Conservation (phyloP, 2,329 filamentous ascomycete species). For the Exserohilum turcica region DNA sequence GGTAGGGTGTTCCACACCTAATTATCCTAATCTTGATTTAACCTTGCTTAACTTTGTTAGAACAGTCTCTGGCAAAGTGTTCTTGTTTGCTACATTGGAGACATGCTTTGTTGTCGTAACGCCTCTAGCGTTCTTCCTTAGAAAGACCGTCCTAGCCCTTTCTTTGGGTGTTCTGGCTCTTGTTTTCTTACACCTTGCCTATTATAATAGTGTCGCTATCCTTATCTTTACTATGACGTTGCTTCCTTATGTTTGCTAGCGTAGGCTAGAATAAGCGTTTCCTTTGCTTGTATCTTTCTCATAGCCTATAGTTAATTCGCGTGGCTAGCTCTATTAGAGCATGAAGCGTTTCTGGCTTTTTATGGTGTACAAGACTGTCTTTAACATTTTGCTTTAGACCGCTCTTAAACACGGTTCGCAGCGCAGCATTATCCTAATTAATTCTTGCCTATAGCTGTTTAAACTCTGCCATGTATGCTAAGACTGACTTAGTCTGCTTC, state of each 20-base stretch:
- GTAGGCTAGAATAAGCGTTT: background rate
- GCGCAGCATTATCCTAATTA: background rate
- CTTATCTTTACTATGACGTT: background rate
- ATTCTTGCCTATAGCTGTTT: background rate
- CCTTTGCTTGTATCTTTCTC: background rate
- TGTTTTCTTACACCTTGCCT: background rate
- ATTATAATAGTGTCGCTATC: background rate
- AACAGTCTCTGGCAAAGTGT: background rate
- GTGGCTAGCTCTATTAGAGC: background rate
- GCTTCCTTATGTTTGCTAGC: background rate
- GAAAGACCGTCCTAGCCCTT: background rate
- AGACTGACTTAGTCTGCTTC: background rate
- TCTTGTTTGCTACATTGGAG: background rate
- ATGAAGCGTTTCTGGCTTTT: background rate
- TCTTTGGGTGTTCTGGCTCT: background rate
- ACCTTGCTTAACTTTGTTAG: background rate
- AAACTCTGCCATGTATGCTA: background rate
- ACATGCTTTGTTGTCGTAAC: background rate
- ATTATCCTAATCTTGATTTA: background rate
- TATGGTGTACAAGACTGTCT: background rate
- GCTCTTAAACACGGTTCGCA: background rate
- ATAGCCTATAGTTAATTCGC: background rate
- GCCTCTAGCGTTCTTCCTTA: background rate
- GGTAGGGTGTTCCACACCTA: background rate
- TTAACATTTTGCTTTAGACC: constrained; percentile 2